phyloP scores from a whole-genome alignment of 2,329 filamentous ascomycete genomes.

The Phialophora macrospora region DNA sequence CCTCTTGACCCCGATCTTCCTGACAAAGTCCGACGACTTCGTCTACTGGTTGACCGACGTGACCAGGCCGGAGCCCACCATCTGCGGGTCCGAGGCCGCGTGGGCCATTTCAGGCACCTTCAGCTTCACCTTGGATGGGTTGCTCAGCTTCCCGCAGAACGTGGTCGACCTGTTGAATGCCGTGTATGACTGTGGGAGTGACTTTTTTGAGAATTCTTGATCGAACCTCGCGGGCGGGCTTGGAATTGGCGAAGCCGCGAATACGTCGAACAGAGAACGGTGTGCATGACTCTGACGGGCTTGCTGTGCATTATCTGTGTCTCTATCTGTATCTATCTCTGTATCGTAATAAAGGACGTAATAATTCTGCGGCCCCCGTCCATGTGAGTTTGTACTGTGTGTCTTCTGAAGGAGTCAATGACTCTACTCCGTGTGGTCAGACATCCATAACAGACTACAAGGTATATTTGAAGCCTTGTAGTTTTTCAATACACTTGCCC shows the following conservation, averaged over 20 bases:
- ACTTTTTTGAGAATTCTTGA: background rate
- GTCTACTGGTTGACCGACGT: background rate
- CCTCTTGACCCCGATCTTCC: background rate
- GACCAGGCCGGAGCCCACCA: background rate
- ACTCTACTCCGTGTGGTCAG: too few species aligned
- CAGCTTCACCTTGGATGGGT: background rate
- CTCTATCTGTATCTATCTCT: background rate
- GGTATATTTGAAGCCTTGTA: conserved; percentile 48
- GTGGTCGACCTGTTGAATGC: background rate
- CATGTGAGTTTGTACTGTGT: too few species aligned
- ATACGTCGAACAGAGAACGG: background rate
- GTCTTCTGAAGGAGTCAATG: too few species aligned
- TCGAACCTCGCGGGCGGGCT: background rate
- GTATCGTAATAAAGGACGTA: background rate
- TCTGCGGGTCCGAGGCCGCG: background rate
- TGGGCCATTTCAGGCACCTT: background rate
- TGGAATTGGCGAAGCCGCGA: too few species aligned
- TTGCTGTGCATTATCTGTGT: background rate
- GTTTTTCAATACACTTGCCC: conserved; percentile 56
- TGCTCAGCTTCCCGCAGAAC: background rate
- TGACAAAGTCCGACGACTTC: background rate
- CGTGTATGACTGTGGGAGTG: background rate
- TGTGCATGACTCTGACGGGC: background rate
- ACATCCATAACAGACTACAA: background rate
- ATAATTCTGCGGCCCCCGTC: background rate